Base-by-base conservation (phyloP, 306 rosid genomes). In the Casuarina glauca region DNA sequence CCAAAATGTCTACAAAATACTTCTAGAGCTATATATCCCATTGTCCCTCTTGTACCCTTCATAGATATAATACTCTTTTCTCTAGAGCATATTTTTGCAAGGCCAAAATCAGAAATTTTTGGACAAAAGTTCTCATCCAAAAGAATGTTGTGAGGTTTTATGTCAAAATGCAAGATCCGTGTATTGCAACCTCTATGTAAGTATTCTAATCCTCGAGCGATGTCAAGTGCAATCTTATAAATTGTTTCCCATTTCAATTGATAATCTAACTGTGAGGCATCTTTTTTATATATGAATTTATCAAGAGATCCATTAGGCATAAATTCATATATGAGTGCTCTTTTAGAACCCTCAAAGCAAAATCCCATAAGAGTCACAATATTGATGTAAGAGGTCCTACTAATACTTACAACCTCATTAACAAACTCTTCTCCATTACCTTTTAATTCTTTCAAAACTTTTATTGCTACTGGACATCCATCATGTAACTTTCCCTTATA, bases 11-110 rank as follows among this genome's bases (percentile, higher is more conserved):
- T 84, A 0, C 38, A 71, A 5, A 79, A 42, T n/a, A 86, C 75
- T 51, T 86, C 82, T 0, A 80, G 87, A 53, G 86, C 87, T 11
- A 86, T 86, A 43, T 86, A 84, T 46, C 82, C 81, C 13, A 4
- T 2, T 2, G 84, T 82, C 61, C 81, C 89, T 70, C 86, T 82
- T 1, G 84, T 75, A 12, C 19, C 60, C 8, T 72, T 15, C 82
- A 86, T 76, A 3, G 84, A 86, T 44, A 86, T 45, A 0, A 7
- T 26, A 60, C 84, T 82, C 4, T 76, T 75, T 2, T 79, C 70
- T 17, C 76, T 67, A 3, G 77, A 52, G 45, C 86, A 82, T 8
- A 85, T 73, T n/a, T 70, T 64, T 11, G 19, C 70, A 64, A 38
- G 2, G 10, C 89, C 89, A 50, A 86, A 86, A 61, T 86, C 84